Evolutionary conservation across 1,139 yeast species (phyloP).

Genomic region (Kodamaea sp.): DNA sequence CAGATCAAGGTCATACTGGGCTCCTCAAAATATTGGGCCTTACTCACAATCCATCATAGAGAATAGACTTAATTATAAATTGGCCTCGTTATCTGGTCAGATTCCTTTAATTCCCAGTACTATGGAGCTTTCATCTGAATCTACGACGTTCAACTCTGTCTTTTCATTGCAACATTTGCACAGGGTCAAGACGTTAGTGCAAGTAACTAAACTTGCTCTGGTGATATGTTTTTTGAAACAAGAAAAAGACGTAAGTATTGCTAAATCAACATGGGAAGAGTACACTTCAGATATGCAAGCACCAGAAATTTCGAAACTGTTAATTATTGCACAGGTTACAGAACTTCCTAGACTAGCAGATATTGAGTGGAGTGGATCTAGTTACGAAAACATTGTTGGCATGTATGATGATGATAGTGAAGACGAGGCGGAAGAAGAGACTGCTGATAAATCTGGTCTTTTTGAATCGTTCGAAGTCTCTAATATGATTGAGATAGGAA

Average conservation of each 20-base stretch:
- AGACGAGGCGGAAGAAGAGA: constrained; percentile 18
- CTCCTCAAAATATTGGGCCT: constrained; percentile 97
- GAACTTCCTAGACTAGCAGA: constrained; percentile 68
- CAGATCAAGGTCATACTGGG: constrained; percentile 94
- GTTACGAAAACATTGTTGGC: constrained; percentile 39
- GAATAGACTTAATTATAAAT: constrained; percentile 32
- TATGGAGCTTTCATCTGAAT: constrained; percentile 50
- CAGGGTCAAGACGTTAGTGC: constrained; percentile 60
- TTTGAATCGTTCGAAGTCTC: constrained; percentile 1
- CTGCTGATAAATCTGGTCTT: background rate
- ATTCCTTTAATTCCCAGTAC: constrained; percentile 78
- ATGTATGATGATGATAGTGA: constrained; percentile 46
- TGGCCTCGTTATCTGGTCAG: constrained; percentile 84
- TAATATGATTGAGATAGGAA: constrained; percentile 6
- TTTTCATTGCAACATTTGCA: constrained; percentile 75
- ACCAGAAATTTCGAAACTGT: constrained; percentile 19
- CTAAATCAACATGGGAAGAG: constrained; percentile 37
- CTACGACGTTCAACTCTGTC: constrained; percentile 29
- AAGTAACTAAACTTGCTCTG: constrained; percentile 43
- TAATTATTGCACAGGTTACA: constrained; percentile 59
- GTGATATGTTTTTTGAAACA: constrained; percentile 57
- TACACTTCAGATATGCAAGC: constrained; percentile 20
- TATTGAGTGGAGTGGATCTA: constrained; percentile 78
- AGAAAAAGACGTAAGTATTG: constrained; percentile 27
- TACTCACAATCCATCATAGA: constrained; percentile 81